A percentile compares a stretch with the other conserved stretches of the same genome.
Evolutionary conservation across 2,329 filamentous ascomycete species (phyloP).

Genomic region (Chaetomium sp.): DNA sequence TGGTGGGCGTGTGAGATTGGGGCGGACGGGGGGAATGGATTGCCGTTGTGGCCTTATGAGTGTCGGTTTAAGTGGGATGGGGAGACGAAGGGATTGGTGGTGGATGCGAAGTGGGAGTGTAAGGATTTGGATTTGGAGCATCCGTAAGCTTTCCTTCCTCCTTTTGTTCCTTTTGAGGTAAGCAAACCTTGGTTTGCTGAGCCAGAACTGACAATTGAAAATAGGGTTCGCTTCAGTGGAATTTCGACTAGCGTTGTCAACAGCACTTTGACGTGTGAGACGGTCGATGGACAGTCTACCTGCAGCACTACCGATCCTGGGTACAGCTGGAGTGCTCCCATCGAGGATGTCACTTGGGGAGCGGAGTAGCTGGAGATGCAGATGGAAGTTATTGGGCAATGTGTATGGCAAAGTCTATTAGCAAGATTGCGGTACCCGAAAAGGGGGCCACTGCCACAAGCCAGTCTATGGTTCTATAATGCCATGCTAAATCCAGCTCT

Average conservation of each 20-base stretch:
- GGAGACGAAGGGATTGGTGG: constrained; percentile 11
- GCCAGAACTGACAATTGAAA: not conserved
- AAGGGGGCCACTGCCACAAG: too few species aligned
- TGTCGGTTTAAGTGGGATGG: constrained; percentile 17
- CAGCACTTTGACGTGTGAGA: constrained; percentile 13
- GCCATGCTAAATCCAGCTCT: too few species aligned
- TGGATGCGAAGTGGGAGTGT: constrained; percentile 23
- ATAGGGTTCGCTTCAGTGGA: constrained; percentile 22
- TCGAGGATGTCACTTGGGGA: constrained; percentile 4
- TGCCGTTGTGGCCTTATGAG: constrained; percentile 19
- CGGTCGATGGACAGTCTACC: constrained; percentile 1
- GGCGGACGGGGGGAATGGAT: constrained; percentile 11
- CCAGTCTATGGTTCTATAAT: too few species aligned
- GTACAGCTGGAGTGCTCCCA: constrained; percentile 11
- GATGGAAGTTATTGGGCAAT: not conserved
- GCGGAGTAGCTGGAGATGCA: not conserved
- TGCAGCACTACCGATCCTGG: constrained; percentile 12
- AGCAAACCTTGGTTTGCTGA: too few species aligned
- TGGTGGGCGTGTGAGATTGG: constrained; percentile 21
- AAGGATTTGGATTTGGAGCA: constrained; percentile 20
- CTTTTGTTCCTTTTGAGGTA: too few species aligned
- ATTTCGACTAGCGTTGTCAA: constrained; percentile 15
- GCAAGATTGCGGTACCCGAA: too few species aligned
- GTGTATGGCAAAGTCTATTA: too few species aligned
- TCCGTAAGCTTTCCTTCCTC: constrained; percentile 15